phyloP scores from a whole-genome alignment of 768 basidiomycete species.

The Boletus sp. region DNA sequence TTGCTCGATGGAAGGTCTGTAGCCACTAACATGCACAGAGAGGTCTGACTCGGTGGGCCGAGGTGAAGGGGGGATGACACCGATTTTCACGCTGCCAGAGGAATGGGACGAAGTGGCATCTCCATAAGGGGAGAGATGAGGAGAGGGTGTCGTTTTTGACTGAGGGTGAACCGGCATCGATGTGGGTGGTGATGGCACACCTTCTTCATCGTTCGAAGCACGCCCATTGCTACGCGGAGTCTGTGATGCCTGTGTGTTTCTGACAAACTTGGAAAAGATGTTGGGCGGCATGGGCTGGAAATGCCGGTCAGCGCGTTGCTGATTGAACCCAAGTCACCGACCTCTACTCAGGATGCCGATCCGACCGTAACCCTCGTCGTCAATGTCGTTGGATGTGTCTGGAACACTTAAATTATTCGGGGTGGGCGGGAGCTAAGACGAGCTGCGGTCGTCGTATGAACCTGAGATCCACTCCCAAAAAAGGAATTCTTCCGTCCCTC shows the following conservation, averaged over 20 bases:
- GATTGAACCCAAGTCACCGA: background rate
- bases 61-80: constrained; percentile 31
- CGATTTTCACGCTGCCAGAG: constrained; percentile 28
- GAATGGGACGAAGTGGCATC: constrained; percentile 11
- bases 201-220: background rate
- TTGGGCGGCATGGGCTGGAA: constrained; percentile 23
- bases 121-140: constrained; percentile 1
- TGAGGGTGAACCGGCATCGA: background rate
- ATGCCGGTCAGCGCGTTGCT: background rate
- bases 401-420: background rate
- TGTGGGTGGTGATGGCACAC: background rate
- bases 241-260: constrained; percentile 10
- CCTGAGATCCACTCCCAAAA: background rate
- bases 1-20: constrained; percentile 17
- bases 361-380: background rate
- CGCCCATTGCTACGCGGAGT: background rate
- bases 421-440: background rate
- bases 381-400: background rate
- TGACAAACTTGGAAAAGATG: constrained; percentile 32
- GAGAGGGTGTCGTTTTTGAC: constrained; percentile 12
- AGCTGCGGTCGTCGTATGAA: constrained; percentile 4
- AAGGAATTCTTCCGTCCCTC: background rate
- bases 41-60: constrained; percentile 16
- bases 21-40: background rate
- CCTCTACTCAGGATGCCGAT: background rate